Percentiles rank a stretch among this genome's conserved stretches.
Conservation (phyloP, 352 stramenopile genomes). For the Globisporangium sylvaticum region DNA sequence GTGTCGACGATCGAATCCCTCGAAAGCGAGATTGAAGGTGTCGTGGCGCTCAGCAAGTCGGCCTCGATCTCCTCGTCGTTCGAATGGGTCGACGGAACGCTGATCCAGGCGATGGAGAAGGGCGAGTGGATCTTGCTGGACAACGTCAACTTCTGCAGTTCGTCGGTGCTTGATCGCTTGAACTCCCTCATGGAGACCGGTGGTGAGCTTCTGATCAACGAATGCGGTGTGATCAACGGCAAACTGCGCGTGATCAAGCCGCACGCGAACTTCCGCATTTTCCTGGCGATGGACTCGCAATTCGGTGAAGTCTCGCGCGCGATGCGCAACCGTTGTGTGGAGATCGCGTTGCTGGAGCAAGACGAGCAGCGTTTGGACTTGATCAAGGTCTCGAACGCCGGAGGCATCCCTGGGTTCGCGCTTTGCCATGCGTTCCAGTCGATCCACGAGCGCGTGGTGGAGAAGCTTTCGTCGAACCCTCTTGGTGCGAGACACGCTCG, state of each 20-base stretch:
- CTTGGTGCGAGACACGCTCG: slow-evolving; percentile 25
- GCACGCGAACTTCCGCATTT: slow-evolving; percentile 98
- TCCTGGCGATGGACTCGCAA: slow-evolving; percentile 97
- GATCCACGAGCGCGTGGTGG: slow-evolving; percentile 49
- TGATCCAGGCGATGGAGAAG: slow-evolving; percentile 96
- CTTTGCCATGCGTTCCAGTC: slow-evolving; percentile 61
- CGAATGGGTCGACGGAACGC: slow-evolving; percentile 97
- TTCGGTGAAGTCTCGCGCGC: slow-evolving; percentile 97
- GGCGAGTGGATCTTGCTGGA: slow-evolving; percentile 99
- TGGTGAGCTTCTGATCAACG: slow-evolving; percentile 97
- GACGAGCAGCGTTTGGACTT: slow-evolving; percentile 60
- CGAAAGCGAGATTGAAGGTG: slow-evolving; percentile 25
- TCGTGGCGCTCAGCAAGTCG: slow-evolving; percentile 62
- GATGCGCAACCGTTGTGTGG: slow-evolving; percentile 99
- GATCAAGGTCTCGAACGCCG: slow-evolving; percentile 52
- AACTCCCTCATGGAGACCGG: slow-evolving; percentile 99
- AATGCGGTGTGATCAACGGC: slow-evolving; percentile 94
- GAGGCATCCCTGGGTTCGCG: slow-evolving; percentile 61
- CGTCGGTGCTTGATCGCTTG: slow-evolving; percentile 98
- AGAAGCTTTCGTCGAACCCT: slow-evolving; percentile 23
- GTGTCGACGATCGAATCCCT: slow-evolving; percentile 17
- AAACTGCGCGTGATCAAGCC: slow-evolving; percentile 92
- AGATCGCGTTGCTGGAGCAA: slow-evolving; percentile 83
- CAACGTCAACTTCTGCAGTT: slow-evolving; percentile 99
- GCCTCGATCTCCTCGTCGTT: slow-evolving; percentile 87